Evolutionary conservation across 2,329 filamentous ascomycete species (phyloP).

Genomic region (Monilinia aucupariae): DNA sequence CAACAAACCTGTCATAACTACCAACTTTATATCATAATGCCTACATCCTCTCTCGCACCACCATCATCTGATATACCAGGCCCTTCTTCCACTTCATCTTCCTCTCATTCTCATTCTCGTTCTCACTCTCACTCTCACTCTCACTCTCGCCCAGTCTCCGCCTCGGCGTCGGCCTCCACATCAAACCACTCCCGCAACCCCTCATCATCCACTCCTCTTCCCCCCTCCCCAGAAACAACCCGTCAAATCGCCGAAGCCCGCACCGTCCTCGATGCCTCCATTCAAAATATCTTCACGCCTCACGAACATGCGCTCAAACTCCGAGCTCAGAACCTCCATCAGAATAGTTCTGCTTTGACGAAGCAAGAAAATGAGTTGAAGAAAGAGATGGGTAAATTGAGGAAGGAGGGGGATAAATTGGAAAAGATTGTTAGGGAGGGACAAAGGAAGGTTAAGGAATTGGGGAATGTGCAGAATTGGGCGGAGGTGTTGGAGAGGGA

Average conservation of each 20-base stretch:
- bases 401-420: constrained; percentile 60
- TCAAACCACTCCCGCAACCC: constrained; percentile 6
- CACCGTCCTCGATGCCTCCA: constrained; percentile 52
- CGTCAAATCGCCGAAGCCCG: constrained; percentile 51
- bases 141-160: background rate
- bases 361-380: constrained; percentile 62
- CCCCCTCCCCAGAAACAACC: constrained; percentile 28
- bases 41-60: constrained; percentile 9
- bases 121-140: constrained; percentile 1
- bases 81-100: background rate
- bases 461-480: constrained; percentile 82
- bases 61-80: background rate
- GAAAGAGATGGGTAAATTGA: constrained; percentile 54
- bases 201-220: constrained; percentile 7
- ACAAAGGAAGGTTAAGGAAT: constrained; percentile 64
- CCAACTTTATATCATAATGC: constrained; percentile 8
- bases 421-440: constrained; percentile 57
- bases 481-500: constrained; percentile 72
- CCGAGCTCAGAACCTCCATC: constrained; percentile 64
- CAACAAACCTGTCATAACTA: background rate
- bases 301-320: constrained; percentile 63
- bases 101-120: background rate
- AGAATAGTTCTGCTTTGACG: constrained; percentile 59
- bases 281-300: constrained; percentile 54
- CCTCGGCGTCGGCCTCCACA: constrained; percentile 1